These are phyloP conservation scores for Thielaviopsis ethacetica DNA, from an alignment of 2,329 filamentous ascomycete genomes.

Conservation along the genomic window DNA sequence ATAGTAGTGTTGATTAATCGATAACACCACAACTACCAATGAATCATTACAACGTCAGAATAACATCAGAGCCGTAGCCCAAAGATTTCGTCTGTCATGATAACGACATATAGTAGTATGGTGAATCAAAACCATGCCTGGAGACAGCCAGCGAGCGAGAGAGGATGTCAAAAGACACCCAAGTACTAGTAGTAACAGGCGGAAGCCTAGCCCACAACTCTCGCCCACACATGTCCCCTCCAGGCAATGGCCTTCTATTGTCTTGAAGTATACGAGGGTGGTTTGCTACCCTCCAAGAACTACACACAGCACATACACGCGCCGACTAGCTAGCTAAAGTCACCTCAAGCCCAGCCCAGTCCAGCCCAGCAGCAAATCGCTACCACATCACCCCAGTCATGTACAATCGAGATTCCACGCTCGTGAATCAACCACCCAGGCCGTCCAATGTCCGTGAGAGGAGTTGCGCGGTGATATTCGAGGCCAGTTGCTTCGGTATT, in stretches of 20 bases:
- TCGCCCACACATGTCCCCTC: background rate
- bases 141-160: background rate
- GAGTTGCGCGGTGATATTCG: background rate
- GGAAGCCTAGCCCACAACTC: background rate
- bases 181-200: background rate
- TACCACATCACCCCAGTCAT: background rate
- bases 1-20: background rate
- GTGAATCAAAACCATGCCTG: background rate
- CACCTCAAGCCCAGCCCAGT: conserved; percentile 4
- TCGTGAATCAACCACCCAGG: background rate
- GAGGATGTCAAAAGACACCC: background rate
- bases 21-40: background rate
- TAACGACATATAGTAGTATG: background rate
- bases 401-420: background rate
- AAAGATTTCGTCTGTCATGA: background rate
- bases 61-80: background rate
- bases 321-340: background rate
- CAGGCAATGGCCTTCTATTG: conserved; percentile 13
- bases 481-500: too few species aligned
- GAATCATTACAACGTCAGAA: background rate
- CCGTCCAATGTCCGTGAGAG: background rate
- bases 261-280: conserved; percentile 27
- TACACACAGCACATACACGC: conserved; percentile 22
- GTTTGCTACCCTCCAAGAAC: conserved; percentile 30
- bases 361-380: conserved; percentile 6